These are phyloP conservation scores for Epichloe coenophiala DNA, from an alignment of 2,329 filamentous ascomycete species.

Conservation along the genomic window DNA sequence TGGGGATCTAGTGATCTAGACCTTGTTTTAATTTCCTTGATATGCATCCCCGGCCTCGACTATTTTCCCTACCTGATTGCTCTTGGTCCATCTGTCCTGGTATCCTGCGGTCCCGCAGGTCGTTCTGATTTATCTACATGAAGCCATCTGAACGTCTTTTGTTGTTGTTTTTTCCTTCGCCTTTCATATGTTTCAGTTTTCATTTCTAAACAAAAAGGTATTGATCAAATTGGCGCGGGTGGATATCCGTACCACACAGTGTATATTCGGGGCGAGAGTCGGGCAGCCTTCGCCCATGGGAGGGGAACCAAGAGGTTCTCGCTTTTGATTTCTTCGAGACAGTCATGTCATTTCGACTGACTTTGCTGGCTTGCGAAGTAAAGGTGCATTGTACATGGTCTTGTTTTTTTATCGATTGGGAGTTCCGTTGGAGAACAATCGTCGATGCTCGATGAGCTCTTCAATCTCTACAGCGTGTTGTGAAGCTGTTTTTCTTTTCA, in stretches of 20 bases:
- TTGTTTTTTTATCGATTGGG: too few relatives aligned
- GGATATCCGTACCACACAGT: not conserved
- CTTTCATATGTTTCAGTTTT: not conserved
- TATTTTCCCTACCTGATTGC: not conserved
- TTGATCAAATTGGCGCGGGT: not conserved
- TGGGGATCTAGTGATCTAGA: not conserved
- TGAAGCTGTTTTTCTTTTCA: too few relatives aligned
- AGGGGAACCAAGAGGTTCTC: not conserved
- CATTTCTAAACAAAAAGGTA: not conserved
- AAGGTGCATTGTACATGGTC: not conserved
- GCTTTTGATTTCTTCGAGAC: too few relatives aligned
- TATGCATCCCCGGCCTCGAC: not conserved
- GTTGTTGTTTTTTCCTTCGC: not conserved
- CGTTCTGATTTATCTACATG: not conserved
- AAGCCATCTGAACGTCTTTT: not conserved
- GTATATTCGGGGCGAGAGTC: constrained; percentile 5
- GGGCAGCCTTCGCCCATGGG: not conserved
- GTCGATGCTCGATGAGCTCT: too few relatives aligned
- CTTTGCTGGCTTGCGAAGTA: not conserved
- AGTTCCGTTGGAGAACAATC: too few relatives aligned
- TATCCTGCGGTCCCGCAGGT: not conserved
- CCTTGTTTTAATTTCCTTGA: not conserved
- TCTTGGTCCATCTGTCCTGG: not conserved
- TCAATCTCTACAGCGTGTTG: too few relatives aligned
- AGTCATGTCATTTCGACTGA: too few relatives aligned